Evolutionary conservation across 2,329 filamentous ascomycete genomes (phyloP).

Genomic region (Phyllosticta citrichinensis): DNA sequence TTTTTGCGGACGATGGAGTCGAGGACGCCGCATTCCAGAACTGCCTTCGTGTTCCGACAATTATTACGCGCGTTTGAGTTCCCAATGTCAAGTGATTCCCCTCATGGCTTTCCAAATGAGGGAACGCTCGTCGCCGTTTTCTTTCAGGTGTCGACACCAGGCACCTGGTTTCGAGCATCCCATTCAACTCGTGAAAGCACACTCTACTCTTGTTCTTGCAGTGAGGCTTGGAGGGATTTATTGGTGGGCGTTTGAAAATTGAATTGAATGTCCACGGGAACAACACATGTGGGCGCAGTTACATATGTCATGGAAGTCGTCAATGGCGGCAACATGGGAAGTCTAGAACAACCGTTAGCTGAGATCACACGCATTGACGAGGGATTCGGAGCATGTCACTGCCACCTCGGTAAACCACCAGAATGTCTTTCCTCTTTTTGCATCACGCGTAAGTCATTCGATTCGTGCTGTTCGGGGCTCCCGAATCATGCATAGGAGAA

Average conservation of each 20-base stretch:
- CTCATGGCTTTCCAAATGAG: neutral
- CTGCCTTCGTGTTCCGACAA: neutral
- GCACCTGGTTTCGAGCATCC: neutral
- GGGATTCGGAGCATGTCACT: neutral
- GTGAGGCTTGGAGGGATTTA: neutral
- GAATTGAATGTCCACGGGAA: neutral
- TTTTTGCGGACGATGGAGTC: neutral
- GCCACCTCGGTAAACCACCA: neutral
- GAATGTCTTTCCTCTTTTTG: neutral
- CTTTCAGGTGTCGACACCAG: neutral
- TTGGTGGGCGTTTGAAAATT: neutral
- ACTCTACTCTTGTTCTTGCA: neutral
- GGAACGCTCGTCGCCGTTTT: neutral
- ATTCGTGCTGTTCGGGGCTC: no score
- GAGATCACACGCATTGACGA: neutral
- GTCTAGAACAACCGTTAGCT: neutral
- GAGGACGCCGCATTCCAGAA: neutral
- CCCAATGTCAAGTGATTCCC: neutral
- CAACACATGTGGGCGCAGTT: neutral
- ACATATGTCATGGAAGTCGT: neutral
- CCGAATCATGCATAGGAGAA: no score
- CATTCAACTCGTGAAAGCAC: neutral
- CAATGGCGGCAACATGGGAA: neutral
- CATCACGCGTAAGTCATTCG: neutral
- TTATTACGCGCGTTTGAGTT: neutral